A percentile compares a stretch with the other conserved stretches of the same genome.
These are phyloP conservation scores for Bothriochloa decipiens DNA, from an alignment of 176 grass and related monocot genomes.

Conservation along the genomic window DNA sequence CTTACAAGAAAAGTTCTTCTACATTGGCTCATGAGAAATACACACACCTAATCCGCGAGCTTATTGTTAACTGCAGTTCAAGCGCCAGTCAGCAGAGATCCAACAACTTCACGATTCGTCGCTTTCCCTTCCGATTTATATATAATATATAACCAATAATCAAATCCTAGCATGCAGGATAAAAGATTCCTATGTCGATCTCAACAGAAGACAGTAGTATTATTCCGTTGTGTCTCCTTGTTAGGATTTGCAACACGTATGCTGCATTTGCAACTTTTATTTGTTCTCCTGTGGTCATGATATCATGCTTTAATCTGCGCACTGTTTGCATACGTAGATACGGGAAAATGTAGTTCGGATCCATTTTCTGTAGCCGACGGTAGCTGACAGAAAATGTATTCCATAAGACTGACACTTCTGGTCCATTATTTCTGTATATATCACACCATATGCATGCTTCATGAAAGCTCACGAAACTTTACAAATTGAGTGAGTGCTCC, in stretches of 20 bases:
- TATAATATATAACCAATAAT: background rate
- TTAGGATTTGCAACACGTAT: background rate
- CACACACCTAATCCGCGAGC: constrained; percentile 27
- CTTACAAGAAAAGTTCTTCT: background rate
- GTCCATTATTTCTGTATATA: background rate
- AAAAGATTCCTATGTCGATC: background rate
- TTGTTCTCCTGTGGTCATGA: background rate
- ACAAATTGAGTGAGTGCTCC: too few relatives aligned
- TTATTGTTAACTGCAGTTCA: constrained; percentile 1
- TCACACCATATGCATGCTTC: background rate
- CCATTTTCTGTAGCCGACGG: constrained; percentile 8
- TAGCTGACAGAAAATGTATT: constrained; percentile 28
- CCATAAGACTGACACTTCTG: constrained; percentile 7
- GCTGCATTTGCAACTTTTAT: background rate
- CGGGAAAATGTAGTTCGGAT: background rate
- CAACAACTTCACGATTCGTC: constrained; percentile 24
- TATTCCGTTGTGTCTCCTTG: background rate
- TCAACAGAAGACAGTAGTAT: background rate
- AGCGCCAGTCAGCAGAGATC: background rate
- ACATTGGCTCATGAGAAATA: background rate
- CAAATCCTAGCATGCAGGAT: too few relatives aligned
- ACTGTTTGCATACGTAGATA: background rate
- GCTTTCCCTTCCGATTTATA: background rate
- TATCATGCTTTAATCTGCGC: too few relatives aligned
- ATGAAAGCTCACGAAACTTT: background rate